Percentiles rank a stretch among this genome's conserved stretches.
Conservation (phyloP, 2,329 filamentous ascomycete genomes). For the Periconia digitata region DNA sequence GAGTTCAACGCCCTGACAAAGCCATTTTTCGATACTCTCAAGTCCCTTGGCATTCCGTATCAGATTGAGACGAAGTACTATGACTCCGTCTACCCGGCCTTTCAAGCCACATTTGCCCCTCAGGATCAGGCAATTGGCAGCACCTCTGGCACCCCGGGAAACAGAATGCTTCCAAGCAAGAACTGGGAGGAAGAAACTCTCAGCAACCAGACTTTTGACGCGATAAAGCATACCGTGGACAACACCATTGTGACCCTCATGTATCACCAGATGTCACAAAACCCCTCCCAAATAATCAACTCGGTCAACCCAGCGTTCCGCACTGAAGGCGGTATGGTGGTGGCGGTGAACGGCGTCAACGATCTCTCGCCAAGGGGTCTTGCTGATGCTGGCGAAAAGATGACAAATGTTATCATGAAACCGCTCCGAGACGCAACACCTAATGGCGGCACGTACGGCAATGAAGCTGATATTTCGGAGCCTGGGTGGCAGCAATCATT, state of each 20-base stretch:
- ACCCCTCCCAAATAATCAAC: constrained; percentile 23
- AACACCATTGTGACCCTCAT: constrained; percentile 20
- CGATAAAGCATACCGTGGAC: constrained; percentile 24
- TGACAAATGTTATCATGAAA: constrained; percentile 25
- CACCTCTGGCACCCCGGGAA: constrained; percentile 31
- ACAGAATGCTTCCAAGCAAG: constrained; percentile 38
- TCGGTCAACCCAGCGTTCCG: constrained; percentile 36
- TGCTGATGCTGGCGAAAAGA: constrained; percentile 15
- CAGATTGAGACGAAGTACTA: constrained; percentile 15
- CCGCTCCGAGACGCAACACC: constrained; percentile 27
- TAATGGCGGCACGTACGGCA: constrained; percentile 38
- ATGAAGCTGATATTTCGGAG: constrained; percentile 46
- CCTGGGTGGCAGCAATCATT: constrained; percentile 44
- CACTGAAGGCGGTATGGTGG: constrained; percentile 24
- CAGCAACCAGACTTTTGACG: constrained; percentile 28
- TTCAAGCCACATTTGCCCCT: constrained; percentile 28
- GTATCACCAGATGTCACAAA: constrained; percentile 24
- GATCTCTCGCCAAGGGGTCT: constrained; percentile 27
- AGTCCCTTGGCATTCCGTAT: constrained; percentile 13
- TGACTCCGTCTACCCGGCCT: constrained; percentile 32
- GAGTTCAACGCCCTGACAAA: constrained; percentile 12
- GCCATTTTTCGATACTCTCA: constrained; percentile 16
- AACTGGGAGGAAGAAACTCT: constrained; percentile 32
- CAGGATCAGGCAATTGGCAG: constrained; percentile 32
- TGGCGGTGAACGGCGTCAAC: constrained; percentile 21